Base-by-base conservation (phyloP, 345 rosid genomes). In the Linum lewisii region DNA sequence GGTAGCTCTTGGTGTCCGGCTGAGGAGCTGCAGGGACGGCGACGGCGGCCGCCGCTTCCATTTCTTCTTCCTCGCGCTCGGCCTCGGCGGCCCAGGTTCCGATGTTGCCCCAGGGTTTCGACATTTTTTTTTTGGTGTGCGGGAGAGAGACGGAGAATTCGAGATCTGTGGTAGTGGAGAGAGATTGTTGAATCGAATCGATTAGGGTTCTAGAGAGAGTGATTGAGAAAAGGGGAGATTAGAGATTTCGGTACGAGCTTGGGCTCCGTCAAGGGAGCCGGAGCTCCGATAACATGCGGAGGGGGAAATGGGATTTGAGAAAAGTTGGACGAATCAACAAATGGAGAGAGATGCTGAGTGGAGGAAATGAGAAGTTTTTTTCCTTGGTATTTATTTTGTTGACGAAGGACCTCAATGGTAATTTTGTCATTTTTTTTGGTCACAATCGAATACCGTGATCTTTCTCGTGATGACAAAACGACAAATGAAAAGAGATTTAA, bases 81-180 rank as follows among this genome's bases (percentile, higher is more conserved):
- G 89, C 84, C 66, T 93, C 99, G 65, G 84, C 95, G 62, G 99
- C 99, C 99, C 99, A 90, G 21, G 82, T 77, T 72, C 96, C 95
- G 81, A 85, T 77, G 63, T 62, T 75, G 58, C 96, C 83, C 96
- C 95, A 83, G 7, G 88, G 62, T 63, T 79, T 82, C 49, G 86
- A 75, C 97, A 83, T 87, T 66, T 21, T 21, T 21, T 24, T 3
- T 13, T 5, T 29, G 34, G 34, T 18, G 25, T 11, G 7, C 18
- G 4, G n/a, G 0, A 29, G 34, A 18, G 2, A 11, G 7, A 53
- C 18, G 11, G 16, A 4, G 13, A 58, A 22, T 65, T 61, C 21
- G 57, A 62, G 79, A 77, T 70, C 72, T 63, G 68, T 0, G 55
- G 7, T 50, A 32, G 21, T 32, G 18, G 20, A 21, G 51, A 38